These are phyloP conservation scores for Hypoxylon fragiforme DNA, from an alignment of 495 filamentous ascomycete species.

Conservation along the genomic window DNA sequence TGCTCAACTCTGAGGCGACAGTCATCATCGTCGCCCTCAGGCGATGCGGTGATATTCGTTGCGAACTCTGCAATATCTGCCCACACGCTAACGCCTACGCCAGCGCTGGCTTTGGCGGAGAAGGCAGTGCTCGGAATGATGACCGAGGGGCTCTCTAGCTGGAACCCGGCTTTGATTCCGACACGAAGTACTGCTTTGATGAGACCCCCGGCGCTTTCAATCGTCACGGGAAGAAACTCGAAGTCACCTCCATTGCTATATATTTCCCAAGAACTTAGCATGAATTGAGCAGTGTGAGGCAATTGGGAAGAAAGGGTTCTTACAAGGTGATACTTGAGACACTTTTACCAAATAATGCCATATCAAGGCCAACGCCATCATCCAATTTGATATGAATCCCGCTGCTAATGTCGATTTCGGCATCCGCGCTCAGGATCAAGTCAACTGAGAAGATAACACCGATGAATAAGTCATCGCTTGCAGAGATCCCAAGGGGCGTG, in stretches of 20 bases:
- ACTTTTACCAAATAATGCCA: conserved; percentile 49
- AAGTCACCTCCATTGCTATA: conserved; percentile 55
- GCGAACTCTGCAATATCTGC: conserved; percentile 57
- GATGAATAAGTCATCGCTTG: conserved; percentile 41
- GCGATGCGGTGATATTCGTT: conserved; percentile 49
- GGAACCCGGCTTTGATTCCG: conserved; percentile 49
- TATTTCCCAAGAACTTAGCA: conserved; percentile 1
- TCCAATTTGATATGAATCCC: conserved; percentile 58
- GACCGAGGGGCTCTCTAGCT: conserved; percentile 28
- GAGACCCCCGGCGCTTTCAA: conserved; percentile 45
- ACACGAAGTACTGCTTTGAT: conserved; percentile 52
- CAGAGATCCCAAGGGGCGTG: conserved; percentile 44
- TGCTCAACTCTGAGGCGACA: conserved; percentile 51
- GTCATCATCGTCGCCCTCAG: conserved; percentile 36
- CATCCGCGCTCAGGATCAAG: conserved; percentile 50
- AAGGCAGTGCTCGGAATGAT: conserved; percentile 4
- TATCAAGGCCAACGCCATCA: conserved; percentile 46
- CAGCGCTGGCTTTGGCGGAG: conserved; percentile 37
- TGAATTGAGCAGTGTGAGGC: not conserved
- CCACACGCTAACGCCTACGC: conserved; percentile 52
- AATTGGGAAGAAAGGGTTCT: conserved; percentile 10
- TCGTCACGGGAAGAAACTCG: conserved; percentile 59
- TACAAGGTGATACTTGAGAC: conserved; percentile 53
- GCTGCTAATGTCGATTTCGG: conserved; percentile 52
- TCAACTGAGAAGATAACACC: conserved; percentile 52